Evolutionary conservation across 1,284 basidiomycete genomes (phyloP), one percentile per base, ranked within the genome.

Genomic region (Retiboletus fuscus): DNA sequence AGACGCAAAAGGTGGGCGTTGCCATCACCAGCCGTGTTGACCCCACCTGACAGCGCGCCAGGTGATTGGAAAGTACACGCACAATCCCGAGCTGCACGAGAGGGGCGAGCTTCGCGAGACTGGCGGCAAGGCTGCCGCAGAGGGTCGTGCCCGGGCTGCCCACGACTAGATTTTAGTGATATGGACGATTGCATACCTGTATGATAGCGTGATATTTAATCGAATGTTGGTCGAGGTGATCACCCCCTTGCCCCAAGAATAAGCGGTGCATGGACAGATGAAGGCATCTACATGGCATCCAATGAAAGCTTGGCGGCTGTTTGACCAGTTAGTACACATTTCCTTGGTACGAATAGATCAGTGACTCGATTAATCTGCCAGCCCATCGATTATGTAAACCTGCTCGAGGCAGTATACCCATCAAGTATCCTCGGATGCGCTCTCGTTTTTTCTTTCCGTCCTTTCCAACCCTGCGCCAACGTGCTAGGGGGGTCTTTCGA

Each of bases 51-150:
- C 30, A 3, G 28, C 39, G 64, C 12, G 12, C 22, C 69, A 90
- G 89, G 82, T 89, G 53, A 75, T 86, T 41, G 88, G 89, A 20
- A 90, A 90, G 77, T 67, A 82, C 49, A 83, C 82, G 5, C 69
- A 83, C 47, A 89, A 90, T 20, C 78, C 85, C 0, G 87, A 87
- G 20, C 69, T 87, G 79, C 87, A 89, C 61, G 89, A 90, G 80
- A 87, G 82, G 76, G 89, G 90, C 20, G 87, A 88, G 75, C 78
- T 90, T 39, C 84, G 89, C 61, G 88, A 89, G 79, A 76, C 86
- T 0, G 87, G 86, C 7, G 89, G 89, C 2, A 89, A 87, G 76
- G 82, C 81, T 18, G 88, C 88, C 20, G 85, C 78, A 8, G 76
- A 74, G 41, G 87, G 85, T 8, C 76, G 82, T 47, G 85, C 87